A percentile compares a stretch with the other conserved stretches of the same genome.
Conservation (phyloP, 2,329 filamentous ascomycete genomes). For the Penicillium griseofulvum region DNA sequence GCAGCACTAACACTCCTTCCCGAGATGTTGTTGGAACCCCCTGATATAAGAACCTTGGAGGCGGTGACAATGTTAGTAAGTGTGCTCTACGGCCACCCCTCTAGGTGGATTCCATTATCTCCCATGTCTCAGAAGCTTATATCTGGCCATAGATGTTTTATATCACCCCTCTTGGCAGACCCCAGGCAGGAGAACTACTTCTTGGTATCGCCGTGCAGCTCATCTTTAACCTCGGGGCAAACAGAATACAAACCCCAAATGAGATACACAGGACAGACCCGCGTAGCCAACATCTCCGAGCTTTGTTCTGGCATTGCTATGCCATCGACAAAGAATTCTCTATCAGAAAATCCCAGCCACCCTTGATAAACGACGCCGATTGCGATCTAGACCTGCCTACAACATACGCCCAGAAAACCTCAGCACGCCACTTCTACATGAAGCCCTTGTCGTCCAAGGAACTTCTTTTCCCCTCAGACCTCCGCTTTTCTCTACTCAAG, state of each 20-base stretch:
- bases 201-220: constrained; percentile 24
- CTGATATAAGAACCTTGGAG: constrained; percentile 19
- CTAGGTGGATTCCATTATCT: not conserved
- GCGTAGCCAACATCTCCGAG: constrained; percentile 19
- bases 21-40: constrained; percentile 19
- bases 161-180: constrained; percentile 22
- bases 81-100: not conserved
- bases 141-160: constrained; percentile 14
- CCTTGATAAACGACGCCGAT: constrained; percentile 22
- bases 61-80: constrained; percentile 22
- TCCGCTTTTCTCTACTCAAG: constrained; percentile 25
- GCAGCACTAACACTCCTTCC: constrained; percentile 22
- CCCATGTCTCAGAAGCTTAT: not conserved
- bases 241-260: constrained; percentile 6
- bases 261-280: constrained; percentile 2
- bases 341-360: constrained; percentile 20
- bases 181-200: constrained; percentile 18
- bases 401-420: constrained; percentile 18
- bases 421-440: constrained; percentile 21
- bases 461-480: constrained; percentile 26
- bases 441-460: constrained; percentile 19
- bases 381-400: constrained; percentile 25
- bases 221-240: constrained; percentile 20
- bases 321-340: constrained; percentile 24
- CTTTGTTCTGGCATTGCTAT: constrained; percentile 27